Conservation (phyloP, 768 basidiomycete species). For the Tricholoma furcatifolium region DNA sequence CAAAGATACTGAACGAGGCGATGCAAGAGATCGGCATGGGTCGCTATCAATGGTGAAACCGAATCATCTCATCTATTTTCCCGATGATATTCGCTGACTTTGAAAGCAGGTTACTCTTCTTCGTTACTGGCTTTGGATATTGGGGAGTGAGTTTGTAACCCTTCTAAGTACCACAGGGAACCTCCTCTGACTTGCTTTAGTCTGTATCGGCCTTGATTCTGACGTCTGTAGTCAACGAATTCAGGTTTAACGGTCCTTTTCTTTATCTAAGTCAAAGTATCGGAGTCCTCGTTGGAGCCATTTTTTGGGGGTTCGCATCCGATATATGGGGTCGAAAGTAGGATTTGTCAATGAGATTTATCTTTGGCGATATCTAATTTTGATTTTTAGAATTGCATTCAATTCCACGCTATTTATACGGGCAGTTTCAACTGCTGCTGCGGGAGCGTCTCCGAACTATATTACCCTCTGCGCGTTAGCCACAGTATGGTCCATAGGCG, state of each 20-base stretch:
- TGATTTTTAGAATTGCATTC: slow-evolving; percentile 51
- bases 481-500: slow-evolving; percentile 63
- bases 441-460: slow-evolving; percentile 57
- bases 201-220: neutral
- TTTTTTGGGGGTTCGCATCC: neutral
- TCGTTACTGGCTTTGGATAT: slow-evolving; percentile 76
- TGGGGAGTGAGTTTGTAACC: slow-evolving; percentile 50
- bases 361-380: neutral
- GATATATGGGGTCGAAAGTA: slow-evolving; percentile 52
- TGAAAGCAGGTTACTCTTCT: slow-evolving; percentile 57
- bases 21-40: slow-evolving; percentile 72
- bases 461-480: slow-evolving; percentile 50
- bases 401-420: slow-evolving; percentile 68
- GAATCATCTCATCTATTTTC: too few species aligned
- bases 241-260: neutral
- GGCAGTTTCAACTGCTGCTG: slow-evolving; percentile 63
- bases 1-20: slow-evolving; percentile 54
- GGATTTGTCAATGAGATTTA: slow-evolving; percentile 5
- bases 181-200: neutral
- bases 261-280: neutral
- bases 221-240: neutral
- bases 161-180: too few species aligned
- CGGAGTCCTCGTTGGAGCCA: neutral
- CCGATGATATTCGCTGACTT: neutral
- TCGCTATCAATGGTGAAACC: slow-evolving; percentile 56